Base-by-base conservation (phyloP, 2,329 filamentous ascomycete genomes). In the Dactylellina haptotyla region DNA sequence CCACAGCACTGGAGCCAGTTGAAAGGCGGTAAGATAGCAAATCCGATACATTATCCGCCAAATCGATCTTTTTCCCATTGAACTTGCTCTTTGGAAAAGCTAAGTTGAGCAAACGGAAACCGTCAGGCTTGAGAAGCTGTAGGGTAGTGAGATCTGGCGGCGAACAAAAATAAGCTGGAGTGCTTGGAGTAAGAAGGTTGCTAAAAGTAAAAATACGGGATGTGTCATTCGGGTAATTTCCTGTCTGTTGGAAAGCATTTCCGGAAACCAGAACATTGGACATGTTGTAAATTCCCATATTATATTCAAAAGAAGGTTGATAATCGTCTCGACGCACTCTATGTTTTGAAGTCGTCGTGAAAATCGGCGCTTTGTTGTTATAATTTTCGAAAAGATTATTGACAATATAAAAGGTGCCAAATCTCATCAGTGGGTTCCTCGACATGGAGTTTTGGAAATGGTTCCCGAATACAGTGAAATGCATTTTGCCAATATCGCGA, bases 401-500 rank as follows among this genome's bases (percentile, higher is more conserved):
- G 1, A 76, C 45, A 34, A 76, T 69, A 14, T 76, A 70, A 43
- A 75, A 76, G 1, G 75, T 76, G 9, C 71, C 71, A 32, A 76
- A 76, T 20, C 75, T 50, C 75, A 75, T 75, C 9, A 76, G 41
- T 12, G 75, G 75, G 20, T 76, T 76, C 2, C 75, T 71, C 6
- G 71, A 75, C 56, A 69, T 65, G 9, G 71, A 75, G 18, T 72
- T 75, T 45, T 64, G 67, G 46, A 76, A 76, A 18, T 69, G 61
- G 51, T 75, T 76, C 23, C 53, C 72, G 18, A 71, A 76, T 25
- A 75, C 69, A 2, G 71, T 76, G 25, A 76, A 75, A 4, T 54
- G 72, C 75, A 76, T 76, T 46, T 76, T 76, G n/a, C 75, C 75
- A 12, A 76, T 70, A 39, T 75, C 73, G 2, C 75, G 66, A 18